Base-by-base conservation (phyloP, 164 flowering plant genomes). In the Akebia trifoliata region DNA sequence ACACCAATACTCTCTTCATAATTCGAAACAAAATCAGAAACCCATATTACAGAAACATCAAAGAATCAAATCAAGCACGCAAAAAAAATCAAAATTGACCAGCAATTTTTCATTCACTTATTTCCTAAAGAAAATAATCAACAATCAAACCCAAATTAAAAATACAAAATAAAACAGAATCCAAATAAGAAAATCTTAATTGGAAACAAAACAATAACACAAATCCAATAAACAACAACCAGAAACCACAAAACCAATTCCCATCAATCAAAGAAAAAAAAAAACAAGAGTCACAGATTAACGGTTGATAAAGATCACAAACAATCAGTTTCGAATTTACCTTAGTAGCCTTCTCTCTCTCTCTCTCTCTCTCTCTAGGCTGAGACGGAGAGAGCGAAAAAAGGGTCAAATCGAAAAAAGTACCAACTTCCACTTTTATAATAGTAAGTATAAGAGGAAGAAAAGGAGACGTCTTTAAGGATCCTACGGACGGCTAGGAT, bases 141-240 rank as follows among this genome's bases (percentile, higher is more conserved):
- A 43, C 47, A 43, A 43, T 43, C 47, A 43, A 43, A 43, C 22
- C 47, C 47, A 43, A 43, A 18, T 4, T 14, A 50, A n/a, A 8
- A 5, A 20, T 44, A 5, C 14, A 29, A 28, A 14, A 15, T 28
- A 50, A 6, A 28, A 29, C 53, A 26, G n/a, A n/a, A n/a, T n/a
- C n/a, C n/a, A n/a, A n/a, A n/a, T n/a, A n/a, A n/a, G n/a, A n/a
- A n/a, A n/a, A n/a, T n/a, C n/a, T n/a, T n/a, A n/a, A n/a, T n/a
- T n/a, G n/a, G n/a, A n/a, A n/a, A n/a, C n/a, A n/a, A n/a, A n/a
- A n/a, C n/a, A n/a, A n/a, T 20, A 49, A 12, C 28, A 18, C 7
- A 21, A 11, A 50, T 29, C 1, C 36, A 50, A 29, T 8, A 30
- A 7, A 15, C 20, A 29, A n/a, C n/a, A n/a, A n/a, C n/a, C n/a